phyloP scores from a whole-genome alignment of 2,329 filamentous ascomycete genomes.

The Phyllosticta citrichinensis region DNA sequence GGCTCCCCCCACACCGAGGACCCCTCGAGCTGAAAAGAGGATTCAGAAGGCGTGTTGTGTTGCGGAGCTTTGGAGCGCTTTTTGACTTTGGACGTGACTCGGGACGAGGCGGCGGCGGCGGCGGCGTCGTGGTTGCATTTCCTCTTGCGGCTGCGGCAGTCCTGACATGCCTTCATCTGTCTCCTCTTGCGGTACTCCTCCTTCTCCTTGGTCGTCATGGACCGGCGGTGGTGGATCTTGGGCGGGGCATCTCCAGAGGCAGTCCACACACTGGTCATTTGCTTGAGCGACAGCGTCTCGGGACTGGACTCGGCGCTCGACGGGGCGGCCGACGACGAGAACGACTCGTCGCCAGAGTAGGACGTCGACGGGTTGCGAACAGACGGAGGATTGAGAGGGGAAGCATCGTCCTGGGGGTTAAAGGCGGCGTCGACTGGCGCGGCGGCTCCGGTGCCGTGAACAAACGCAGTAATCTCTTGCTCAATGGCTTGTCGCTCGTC shows the following conservation, averaged over 20 bases:
- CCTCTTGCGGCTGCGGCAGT: constrained; percentile 7
- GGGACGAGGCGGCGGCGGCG: constrained; percentile 2
- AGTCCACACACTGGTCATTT: constrained; percentile 11
- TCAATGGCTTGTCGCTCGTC: constrained; percentile 10
- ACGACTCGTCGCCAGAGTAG: neutral
- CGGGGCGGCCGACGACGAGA: neutral
- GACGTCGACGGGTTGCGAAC: constrained; percentile 2
- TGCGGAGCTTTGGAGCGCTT: constrained; percentile 3
- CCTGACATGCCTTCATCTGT: constrained; percentile 11
- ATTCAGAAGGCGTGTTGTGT: neutral
- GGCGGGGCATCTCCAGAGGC: constrained; percentile 1
- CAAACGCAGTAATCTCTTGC: constrained; percentile 9
- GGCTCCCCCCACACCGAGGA: neutral
- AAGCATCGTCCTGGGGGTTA: neutral
- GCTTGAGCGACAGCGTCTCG: constrained; percentile 9
- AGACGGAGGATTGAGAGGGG: neutral
- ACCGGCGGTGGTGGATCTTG: constrained; percentile 10
- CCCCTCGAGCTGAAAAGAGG: constrained; percentile 6
- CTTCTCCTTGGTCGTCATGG: constrained; percentile 12
- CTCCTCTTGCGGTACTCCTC: constrained; percentile 10
- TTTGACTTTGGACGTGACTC: constrained; percentile 8
- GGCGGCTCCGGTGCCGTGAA: neutral
- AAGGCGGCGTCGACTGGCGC: neutral
- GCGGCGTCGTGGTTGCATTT: constrained; percentile 10
- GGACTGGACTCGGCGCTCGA: constrained; percentile 5